Evolutionary conservation across 2,329 filamentous ascomycete species (phyloP).

Genomic region (Hymenotorrendiella dingleyae): DNA sequence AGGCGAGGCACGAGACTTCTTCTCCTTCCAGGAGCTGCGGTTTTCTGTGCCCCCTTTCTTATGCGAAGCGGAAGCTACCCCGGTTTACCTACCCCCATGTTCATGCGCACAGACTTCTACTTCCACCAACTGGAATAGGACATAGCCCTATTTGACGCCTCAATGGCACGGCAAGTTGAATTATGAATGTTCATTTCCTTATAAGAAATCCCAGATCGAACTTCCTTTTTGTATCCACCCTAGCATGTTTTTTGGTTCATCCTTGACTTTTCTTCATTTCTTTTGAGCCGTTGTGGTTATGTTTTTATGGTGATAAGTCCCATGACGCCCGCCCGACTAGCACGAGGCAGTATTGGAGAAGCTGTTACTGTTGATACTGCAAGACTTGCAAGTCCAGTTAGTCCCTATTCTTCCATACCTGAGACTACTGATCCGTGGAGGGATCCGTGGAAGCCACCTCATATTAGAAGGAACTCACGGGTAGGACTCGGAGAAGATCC

Average conservation of each 20-base stretch:
- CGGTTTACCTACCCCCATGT: background rate
- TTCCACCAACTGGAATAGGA: background rate
- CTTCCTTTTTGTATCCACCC: no score
- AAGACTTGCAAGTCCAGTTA: no score
- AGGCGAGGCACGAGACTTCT: background rate
- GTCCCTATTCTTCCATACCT: background rate
- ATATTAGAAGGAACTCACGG: background rate
- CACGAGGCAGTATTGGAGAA: slow-evolving; percentile 6
- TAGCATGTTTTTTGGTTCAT: no score
- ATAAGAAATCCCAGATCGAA: no score
- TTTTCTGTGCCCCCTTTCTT: background rate
- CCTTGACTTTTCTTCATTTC: background rate
- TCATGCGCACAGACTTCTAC: slow-evolving; percentile 3
- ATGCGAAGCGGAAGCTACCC: slow-evolving; percentile 4
- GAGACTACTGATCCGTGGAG: background rate
- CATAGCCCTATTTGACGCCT: background rate
- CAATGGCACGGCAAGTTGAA: background rate
- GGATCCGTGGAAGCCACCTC: background rate
- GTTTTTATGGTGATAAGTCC: background rate
- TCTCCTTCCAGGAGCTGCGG: background rate
- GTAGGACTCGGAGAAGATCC: background rate
- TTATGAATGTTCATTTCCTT: no score
- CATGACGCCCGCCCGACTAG: background rate
- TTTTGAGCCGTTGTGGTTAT: background rate
- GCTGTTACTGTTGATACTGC: slow-evolving; percentile 2